Conservation (phyloP, 2,329 filamentous ascomycete genomes). For the Colletotrichum salicis region DNA sequence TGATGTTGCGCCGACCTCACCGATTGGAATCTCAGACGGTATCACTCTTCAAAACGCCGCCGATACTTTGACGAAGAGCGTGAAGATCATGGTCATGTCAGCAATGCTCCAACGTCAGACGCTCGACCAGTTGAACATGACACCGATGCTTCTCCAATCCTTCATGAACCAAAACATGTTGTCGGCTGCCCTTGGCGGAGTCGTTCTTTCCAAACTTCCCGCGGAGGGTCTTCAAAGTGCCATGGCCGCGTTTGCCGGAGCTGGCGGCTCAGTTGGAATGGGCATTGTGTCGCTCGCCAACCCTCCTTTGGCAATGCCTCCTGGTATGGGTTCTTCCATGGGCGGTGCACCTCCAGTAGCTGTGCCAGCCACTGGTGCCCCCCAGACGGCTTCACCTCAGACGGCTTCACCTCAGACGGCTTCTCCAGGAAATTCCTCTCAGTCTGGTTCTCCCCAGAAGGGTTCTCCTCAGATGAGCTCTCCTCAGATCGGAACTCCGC, state of each 20-base stretch:
- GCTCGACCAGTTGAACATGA: constrained; percentile 25
- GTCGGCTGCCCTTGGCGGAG: constrained; percentile 8
- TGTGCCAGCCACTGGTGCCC: not conserved
- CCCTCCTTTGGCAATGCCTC: constrained; percentile 41
- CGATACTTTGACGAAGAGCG: constrained; percentile 23
- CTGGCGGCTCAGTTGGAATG: constrained; percentile 9
- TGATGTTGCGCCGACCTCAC: constrained; percentile 33
- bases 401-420: not conserved
- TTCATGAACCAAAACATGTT: constrained; percentile 28
- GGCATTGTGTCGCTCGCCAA: constrained; percentile 28
- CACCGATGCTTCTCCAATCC: constrained; percentile 16
- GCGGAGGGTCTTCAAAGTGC: constrained; percentile 21
- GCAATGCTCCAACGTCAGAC: constrained; percentile 24
- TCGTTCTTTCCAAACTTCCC: constrained; percentile 25
- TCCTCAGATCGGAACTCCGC: not conserved
- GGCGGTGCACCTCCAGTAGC: not conserved
- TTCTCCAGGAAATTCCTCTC: no score
- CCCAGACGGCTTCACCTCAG: no score
- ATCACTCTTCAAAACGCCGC: constrained; percentile 29
- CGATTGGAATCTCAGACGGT: constrained; percentile 41
- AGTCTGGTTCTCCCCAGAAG: not conserved
- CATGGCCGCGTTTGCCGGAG: constrained; percentile 9
- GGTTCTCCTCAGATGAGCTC: not conserved
- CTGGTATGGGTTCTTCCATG: not conserved
- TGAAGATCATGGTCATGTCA: constrained; percentile 36